These are phyloP conservation scores for Apophysomyces trapeziformis DNA, from an alignment of 371 early-diverging fungal genomes.

Conservation along the genomic window DNA sequence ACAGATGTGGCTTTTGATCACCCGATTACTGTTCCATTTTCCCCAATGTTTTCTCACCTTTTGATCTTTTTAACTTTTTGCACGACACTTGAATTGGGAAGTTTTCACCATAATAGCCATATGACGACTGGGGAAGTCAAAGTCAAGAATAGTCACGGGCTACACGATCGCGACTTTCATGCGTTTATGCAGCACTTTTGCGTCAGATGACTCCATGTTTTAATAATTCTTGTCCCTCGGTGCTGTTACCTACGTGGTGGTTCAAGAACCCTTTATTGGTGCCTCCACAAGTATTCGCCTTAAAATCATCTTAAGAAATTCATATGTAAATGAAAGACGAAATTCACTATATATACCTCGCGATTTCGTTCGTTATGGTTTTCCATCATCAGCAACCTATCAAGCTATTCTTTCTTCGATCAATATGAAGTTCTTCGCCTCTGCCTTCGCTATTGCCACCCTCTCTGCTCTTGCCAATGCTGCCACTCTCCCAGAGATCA, in stretches of 20 bases:
- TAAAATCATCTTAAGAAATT: neutral
- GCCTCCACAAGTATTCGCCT: too few relatives aligned
- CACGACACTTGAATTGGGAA: neutral
- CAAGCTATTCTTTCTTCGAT: neutral
- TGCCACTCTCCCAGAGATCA: neutral
- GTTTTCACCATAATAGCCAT: neutral
- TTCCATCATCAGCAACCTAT: neutral
- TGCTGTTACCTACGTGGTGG: neutral
- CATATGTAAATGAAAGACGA: neutral
- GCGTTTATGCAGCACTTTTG: conserved; percentile 1
- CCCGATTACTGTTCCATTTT: too few relatives aligned
- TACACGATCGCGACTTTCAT: conserved; percentile 6
- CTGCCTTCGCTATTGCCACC: neutral
- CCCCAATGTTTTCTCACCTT: too few relatives aligned
- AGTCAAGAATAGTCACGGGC: neutral
- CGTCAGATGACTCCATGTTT: neutral
- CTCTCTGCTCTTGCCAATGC: neutral
- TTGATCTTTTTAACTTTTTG: too few relatives aligned
- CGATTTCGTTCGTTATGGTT: neutral
- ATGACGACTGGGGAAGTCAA: neutral
- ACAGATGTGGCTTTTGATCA: too few relatives aligned
- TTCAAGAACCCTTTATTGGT: neutral
- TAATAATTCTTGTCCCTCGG: conserved; percentile 7
- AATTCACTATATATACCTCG: neutral
- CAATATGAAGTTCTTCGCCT: conserved; percentile 2